Base-by-base conservation (phyloP, 257 asterid genomes). In the Ilex asprella region DNA sequence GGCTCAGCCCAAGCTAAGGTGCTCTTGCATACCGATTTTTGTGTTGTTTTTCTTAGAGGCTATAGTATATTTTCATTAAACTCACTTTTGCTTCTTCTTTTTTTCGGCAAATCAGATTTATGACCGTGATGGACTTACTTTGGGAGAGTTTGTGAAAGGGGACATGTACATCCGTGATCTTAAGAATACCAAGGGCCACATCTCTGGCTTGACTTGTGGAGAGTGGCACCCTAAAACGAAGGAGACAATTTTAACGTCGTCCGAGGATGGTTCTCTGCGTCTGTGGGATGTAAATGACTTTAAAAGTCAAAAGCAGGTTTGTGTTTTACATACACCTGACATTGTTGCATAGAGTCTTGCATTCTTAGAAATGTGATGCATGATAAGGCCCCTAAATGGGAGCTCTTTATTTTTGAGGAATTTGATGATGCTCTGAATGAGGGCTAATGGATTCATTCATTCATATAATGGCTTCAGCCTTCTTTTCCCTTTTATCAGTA, bases 1-100 rank as follows among this genome's bases (percentile, higher is more conserved):
- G 99, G 99, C 62, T 92, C 99, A 60, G 99, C 97, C 67, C 99
- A 92, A 78, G 95, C 97, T 69, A 92, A 92, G 95, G 99, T 89
- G 58, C 70, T 55, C 64, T 59, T 64, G 46, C 7, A 21, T 52
- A 52, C 52, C 61, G 65, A 56, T 55, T 6, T 56, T 58, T 55
- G 60, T 57, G 57, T 52, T 58, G 59, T 55, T 16, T 44, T 53
- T 60, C 67, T 58, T 69, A 58, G 62, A 60, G 59, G 6, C 58
- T 55, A 50, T 66, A 27, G 10, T 39, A 29, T 54, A 11, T 31
- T 64, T 51, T 53, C 55, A 65, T 65, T 67, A 43, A 56, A 70
- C 57, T 67, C 5, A 71, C 63, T 16, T 27, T 31, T 62, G 31
- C 5, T 61, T 31, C 5, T 61, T 31, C 30, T 82, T 51, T 60